Percentiles rank a stretch among this genome's conserved stretches.
Evolutionary conservation across 129 eudicot species (phyloP).

Genomic region (Daucus carota): DH1_v3.0 NC_030383.2:40710501-40711000

Average conservation of each 20-base stretch:
- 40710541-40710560: neutral
- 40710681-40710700: neutral
- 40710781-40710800: conserved; percentile 4
- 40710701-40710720: neutral
- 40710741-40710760: neutral
- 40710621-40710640: neutral
- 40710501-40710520: conserved; percentile 2
- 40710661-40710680: neutral
- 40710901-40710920: neutral
- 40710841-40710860: neutral
- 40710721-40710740: neutral
- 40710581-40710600: neutral
- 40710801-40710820: neutral
- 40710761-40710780: too few relatives aligned
- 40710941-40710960: neutral
- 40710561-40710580: neutral
- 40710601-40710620: neutral
- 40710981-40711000: conserved; percentile 3
- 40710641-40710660: neutral
- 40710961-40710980: neutral
- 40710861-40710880: neutral
- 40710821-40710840: too few relatives aligned
- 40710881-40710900: neutral
- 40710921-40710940: conserved; percentile 7
- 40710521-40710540: neutral